Conservation (phyloP, 1,284 basidiomycete genomes). For the Testicularia cyperi region DNA sequence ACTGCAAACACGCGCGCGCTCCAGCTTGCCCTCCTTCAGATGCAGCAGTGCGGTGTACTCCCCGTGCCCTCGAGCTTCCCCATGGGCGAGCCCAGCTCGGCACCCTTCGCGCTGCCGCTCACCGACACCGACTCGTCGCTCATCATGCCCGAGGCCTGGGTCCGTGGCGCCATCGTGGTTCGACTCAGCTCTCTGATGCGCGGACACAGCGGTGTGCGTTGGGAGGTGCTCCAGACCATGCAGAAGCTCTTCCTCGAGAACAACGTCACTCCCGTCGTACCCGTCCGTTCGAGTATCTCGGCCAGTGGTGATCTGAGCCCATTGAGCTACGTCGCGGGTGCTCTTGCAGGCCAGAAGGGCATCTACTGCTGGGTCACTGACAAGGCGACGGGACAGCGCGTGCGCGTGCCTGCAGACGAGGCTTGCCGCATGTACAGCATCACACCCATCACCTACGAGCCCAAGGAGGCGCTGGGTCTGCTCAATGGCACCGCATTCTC, state of each 20-base stretch:
- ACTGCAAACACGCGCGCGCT: conserved; percentile 47
- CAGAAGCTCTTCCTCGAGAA: conserved; percentile 69
- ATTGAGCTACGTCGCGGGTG: conserved; percentile 69
- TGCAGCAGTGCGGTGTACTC: conserved; percentile 52
- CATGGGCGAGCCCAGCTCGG: conserved; percentile 35
- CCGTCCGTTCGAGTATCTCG: conserved; percentile 79
- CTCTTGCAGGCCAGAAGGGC: conserved; percentile 43
- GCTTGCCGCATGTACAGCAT: conserved; percentile 65
- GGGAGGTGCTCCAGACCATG: conserved; percentile 78
- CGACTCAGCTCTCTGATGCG: conserved; percentile 72
- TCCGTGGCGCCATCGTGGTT: conserved; percentile 81
- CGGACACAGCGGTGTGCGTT: conserved; percentile 83
- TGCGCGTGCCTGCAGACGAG: conserved; percentile 28
- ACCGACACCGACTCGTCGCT: conserved; percentile 33
- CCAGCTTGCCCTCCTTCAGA: conserved; percentile 51
- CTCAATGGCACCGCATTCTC: conserved; percentile 83
- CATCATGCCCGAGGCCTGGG: conserved; percentile 74
- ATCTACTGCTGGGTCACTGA: conserved; percentile 40
- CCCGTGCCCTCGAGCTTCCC: conserved; percentile 42
- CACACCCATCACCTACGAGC: conserved; percentile 70
- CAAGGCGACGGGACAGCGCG: conserved; percentile 14
- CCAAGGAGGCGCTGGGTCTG: conserved; percentile 70
- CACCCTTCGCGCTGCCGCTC: conserved; percentile 32
- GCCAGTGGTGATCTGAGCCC: conserved; percentile 69
- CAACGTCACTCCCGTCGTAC: conserved; percentile 77